Evolutionary conservation across 1,284 basidiomycete species (phyloP), one percentile per base, ranked within the genome.

Genomic region (Cyathus pygmaeus): DNA sequence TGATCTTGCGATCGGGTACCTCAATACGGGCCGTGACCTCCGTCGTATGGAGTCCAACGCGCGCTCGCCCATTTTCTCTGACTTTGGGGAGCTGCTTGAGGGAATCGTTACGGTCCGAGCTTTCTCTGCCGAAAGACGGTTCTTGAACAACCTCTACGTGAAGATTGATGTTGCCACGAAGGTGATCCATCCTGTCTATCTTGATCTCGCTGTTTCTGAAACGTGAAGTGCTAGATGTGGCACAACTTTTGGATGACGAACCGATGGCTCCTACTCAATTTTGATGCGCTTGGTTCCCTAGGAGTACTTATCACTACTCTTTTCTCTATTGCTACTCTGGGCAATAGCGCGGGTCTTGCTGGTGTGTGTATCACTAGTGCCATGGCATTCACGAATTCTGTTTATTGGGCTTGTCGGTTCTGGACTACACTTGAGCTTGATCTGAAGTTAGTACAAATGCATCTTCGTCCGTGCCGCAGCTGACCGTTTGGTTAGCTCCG

Each of bases 81-180:
- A 91, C 56, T 94, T 95, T 70, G 87, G 86, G 7, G 94, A 97
- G 75, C 76, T 94, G 17, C 79, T 96, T 33, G 87, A 89, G 60
- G 93, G 94, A 23, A 90, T 95, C 53, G 80, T 94, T 47, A 91
- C 92, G 21, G 94, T 97, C 41, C 88, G 95, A 53, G 96, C 95
- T 0, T 98, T 96, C 78, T 92, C 91, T 9, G 92, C 90, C 2
- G 94, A 96, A 69, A 80, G 81, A 44, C 82, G 87, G 21, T 96
- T 97, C 81, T 83, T 95, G 67, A 85, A 92, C 57, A 83, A 85
- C 54, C 80, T 95, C 36, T 92, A 91, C 71, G 71, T 59, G 4
- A 91, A 89, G 71, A 83, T 92, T 50, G 89, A 92, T 68, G 70
- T 81, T 21, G 90, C 89, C 2, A 91, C 86, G 0, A 85, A 88